Percentiles rank a stretch among this genome's conserved stretches.
Evolutionary conservation across 148 eudicot genomes (phyloP).

Genomic region (Camellia lanceoleosa): DNA sequence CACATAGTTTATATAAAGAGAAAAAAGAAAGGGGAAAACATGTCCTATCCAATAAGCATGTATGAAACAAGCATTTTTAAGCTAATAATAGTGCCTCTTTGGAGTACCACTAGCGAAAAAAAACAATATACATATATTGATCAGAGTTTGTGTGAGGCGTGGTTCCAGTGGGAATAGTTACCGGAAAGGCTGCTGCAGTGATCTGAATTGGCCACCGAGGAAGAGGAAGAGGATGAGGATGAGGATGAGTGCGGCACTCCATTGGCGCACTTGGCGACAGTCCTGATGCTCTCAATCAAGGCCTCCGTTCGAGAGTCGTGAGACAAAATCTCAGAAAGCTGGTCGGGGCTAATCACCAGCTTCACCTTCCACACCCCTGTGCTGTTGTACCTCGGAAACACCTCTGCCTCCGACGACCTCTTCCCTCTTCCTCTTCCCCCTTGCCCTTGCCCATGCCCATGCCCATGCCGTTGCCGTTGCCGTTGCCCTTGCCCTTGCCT

Average conservation of each 20-base stretch:
- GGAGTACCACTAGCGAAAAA: too few relatives aligned
- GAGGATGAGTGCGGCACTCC: not conserved
- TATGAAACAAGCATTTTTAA: too few relatives aligned
- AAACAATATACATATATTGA: too few relatives aligned
- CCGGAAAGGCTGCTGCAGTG: not conserved
- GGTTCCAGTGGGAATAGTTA: too few relatives aligned
- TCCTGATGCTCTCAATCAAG: conserved; percentile 48
- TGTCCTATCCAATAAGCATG: too few relatives aligned
- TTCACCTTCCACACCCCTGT: conserved; percentile 55
- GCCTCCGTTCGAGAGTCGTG: conserved; percentile 49
- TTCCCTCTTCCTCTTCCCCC: too few relatives aligned
- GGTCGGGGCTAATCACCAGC: conserved; percentile 55
- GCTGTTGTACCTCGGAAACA: conserved; percentile 23
- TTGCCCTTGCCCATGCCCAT: too few relatives aligned
- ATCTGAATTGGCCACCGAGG: not conserved
- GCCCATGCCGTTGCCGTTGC: not conserved
- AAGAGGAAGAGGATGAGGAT: not conserved
- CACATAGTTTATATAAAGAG: too few relatives aligned
- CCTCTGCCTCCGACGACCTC: conserved; percentile 25
- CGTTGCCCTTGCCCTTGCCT: not conserved
- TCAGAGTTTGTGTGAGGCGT: too few relatives aligned
- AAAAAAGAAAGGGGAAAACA: too few relatives aligned
- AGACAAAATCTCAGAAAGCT: conserved; percentile 46
- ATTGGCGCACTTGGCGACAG: conserved; percentile 50
- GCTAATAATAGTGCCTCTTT: too few relatives aligned